Percentiles rank a stretch among this genome's conserved stretches.
Evolutionary conservation across 176 grass and related monocot genomes (phyloP).

Genomic region (Echinochloa phyllopogon): DNA sequence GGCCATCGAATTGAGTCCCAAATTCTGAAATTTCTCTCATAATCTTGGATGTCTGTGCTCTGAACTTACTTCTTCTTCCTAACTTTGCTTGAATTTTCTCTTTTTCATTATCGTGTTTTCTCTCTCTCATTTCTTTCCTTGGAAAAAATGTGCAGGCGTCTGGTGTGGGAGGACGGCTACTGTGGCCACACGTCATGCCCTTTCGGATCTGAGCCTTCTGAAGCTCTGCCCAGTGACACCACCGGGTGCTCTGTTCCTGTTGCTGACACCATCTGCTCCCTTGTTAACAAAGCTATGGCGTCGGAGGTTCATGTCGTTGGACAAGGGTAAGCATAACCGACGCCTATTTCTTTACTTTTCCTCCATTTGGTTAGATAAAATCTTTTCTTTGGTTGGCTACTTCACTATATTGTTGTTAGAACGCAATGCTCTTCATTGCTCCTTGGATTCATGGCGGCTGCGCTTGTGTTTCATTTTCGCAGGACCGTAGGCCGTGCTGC

Average conservation of each 20-base stretch:
- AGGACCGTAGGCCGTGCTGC: constrained; percentile 75
- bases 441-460: constrained; percentile 27
- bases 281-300: constrained; percentile 71
- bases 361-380: constrained; percentile 6
- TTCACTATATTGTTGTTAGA: background rate
- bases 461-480: constrained; percentile 32
- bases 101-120: background rate
- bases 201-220: constrained; percentile 57
- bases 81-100: constrained; percentile 4
- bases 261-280: constrained; percentile 48
- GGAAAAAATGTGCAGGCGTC: constrained; percentile 62
- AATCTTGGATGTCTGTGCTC: background rate
- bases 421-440: constrained; percentile 22
- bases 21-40: too few species aligned
- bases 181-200: constrained; percentile 63
- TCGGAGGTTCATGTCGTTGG: constrained; percentile 72
- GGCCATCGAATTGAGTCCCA: too few species aligned
- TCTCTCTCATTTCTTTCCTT: background rate
- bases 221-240: constrained; percentile 21
- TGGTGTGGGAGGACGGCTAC: constrained; percentile 87
- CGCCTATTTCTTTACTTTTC: background rate
- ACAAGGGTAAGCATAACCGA: constrained; percentile 62
- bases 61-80: constrained; percentile 19
- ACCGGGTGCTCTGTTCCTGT: constrained; percentile 46
- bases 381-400: constrained; percentile 7